These are phyloP conservation scores for Sporobolomyces pararoseus DNA, from an alignment of 768 basidiomycete genomes.

Conservation along the genomic window DNA sequence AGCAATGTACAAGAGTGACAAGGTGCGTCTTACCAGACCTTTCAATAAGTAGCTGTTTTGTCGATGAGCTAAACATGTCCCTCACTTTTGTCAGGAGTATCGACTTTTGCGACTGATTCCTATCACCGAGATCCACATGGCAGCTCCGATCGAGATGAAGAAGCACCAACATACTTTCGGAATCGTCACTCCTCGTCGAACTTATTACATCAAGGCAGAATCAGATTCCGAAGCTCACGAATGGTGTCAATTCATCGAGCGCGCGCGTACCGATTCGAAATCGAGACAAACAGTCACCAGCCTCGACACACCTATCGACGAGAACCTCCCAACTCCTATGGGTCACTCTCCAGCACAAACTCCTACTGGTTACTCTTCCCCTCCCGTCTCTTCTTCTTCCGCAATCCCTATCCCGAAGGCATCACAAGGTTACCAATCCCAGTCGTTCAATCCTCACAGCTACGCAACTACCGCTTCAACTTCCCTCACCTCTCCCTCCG, in stretches of 20 bases:
- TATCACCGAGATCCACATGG: slow-evolving; percentile 81
- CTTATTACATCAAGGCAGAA: slow-evolving; percentile 83
- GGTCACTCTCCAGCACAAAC: slow-evolving; percentile 17
- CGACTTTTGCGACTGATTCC: slow-evolving; percentile 82
- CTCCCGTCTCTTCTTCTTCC: slow-evolving; percentile 1
- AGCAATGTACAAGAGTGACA: slow-evolving; percentile 92
- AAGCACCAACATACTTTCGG: slow-evolving; percentile 84
- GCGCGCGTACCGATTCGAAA: slow-evolving; percentile 23
- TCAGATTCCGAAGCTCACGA: slow-evolving; percentile 65
- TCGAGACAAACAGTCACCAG: slow-evolving; percentile 10
- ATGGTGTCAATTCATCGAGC: slow-evolving; percentile 53
- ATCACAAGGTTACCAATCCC: neutral
- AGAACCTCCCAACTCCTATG: neutral
- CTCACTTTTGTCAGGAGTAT: slow-evolving; percentile 60
- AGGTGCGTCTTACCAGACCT: no score
- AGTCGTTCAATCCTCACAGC: slow-evolving; percentile 1
- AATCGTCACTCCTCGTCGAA: slow-evolving; percentile 80
- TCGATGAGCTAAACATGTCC: no score
- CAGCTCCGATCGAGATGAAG: slow-evolving; percentile 80
- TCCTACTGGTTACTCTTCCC: slow-evolving; percentile 10
- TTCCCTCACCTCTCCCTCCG: slow-evolving; percentile 5
- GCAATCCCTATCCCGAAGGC: slow-evolving; percentile 16
- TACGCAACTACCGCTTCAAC: slow-evolving; percentile 17
- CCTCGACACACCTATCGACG: slow-evolving; percentile 23
- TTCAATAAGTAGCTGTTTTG: no score